A percentile compares a stretch with the other conserved stretches of the same genome.
phyloP scores from a whole-genome alignment of 805 yeast species.

The Helenozyma rhizophorensis region DNA sequence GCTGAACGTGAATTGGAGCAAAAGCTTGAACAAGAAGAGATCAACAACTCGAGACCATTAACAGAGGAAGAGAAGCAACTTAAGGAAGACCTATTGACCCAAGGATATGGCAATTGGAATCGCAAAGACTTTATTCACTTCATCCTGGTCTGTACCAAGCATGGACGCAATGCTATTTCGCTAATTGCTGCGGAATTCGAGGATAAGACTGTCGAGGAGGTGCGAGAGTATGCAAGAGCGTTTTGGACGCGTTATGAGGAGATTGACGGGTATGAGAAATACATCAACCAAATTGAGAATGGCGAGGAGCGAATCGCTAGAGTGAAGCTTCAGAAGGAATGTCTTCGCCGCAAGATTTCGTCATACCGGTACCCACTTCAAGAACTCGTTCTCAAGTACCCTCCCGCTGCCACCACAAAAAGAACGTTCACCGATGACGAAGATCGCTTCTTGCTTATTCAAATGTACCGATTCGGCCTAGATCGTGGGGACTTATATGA shows the following conservation, averaged over 20 bases:
- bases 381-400: constrained; percentile 66
- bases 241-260: constrained; percentile 79
- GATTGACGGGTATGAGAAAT: constrained; percentile 87
- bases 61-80: constrained; percentile 75
- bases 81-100: constrained; percentile 51
- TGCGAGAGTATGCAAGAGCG: constrained; percentile 65
- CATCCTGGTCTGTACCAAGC: constrained; percentile 65
- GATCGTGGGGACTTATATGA: constrained; percentile 80
- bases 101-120: constrained; percentile 81
- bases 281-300: constrained; percentile 71
- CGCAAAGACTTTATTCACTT: constrained; percentile 85
- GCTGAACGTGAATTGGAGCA: constrained; percentile 39
- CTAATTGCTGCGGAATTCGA: constrained; percentile 77
- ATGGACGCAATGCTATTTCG: constrained; percentile 72
- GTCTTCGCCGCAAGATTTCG: constrained; percentile 70
- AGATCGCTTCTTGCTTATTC: constrained; percentile 81
- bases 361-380: constrained; percentile 72
- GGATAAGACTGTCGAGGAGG: constrained; percentile 76
- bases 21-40: constrained; percentile 63
- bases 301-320: constrained; percentile 83
- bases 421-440: constrained; percentile 78
- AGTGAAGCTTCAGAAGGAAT: constrained; percentile 67
- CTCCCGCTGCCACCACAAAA: constrained; percentile 65
- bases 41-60: constrained; percentile 71
- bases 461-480: constrained; percentile 74